Evolutionary conservation across 192 early-diverging fungal species (phyloP), one percentile per base, ranked within the genome.

Genomic region (Obelidium mucronatum): DNA sequence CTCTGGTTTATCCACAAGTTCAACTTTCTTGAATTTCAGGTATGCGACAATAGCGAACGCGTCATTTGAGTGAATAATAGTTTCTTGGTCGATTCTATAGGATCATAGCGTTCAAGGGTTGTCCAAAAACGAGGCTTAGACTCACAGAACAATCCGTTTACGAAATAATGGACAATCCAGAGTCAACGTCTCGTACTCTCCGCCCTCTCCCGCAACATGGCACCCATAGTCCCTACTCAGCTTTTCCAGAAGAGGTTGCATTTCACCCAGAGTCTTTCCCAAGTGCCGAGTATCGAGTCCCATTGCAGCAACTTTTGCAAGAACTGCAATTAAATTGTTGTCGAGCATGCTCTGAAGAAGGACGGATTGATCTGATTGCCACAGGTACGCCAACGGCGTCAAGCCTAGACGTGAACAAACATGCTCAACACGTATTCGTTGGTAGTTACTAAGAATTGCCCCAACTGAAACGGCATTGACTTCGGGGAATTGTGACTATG

Each of bases 361-460:
- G 74, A 91, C 89, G 13, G 83, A 84, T 76, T 98, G 97, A 74
- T 97, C 86, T 33, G 93, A 87, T 74, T 92, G 85, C 97, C 97
- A 99, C 33, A 99, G 81, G 75, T 94, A 97, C 0, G 94, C 88
- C 30, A 97, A 81, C 40, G 94, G 90, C 6, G 85, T 89, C 15
- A 99, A 80, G 0, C 93, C 94, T n/a, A 99, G 79, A 1, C 97
- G 90, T 39, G 87, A 83, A 78, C 89, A 97, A 85, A 99, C 94
- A 82, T 96, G 84, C 79, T 99, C 95, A 2, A 99, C 95, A 36
- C 97, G 92, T 56, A 97, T 92, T n/a, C 96, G 89, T 79, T 99
- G 97, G 83, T 98, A 99, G 77, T 91, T 95, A 2, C 96, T 98
- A 64, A 99, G 86, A 63, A 99, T 99, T 1, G 97, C 97, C 24